These are phyloP conservation scores for Saposhnikovia divaricata DNA, from an alignment of 129 eudicot species.

Conservation along the genomic window DNA sequence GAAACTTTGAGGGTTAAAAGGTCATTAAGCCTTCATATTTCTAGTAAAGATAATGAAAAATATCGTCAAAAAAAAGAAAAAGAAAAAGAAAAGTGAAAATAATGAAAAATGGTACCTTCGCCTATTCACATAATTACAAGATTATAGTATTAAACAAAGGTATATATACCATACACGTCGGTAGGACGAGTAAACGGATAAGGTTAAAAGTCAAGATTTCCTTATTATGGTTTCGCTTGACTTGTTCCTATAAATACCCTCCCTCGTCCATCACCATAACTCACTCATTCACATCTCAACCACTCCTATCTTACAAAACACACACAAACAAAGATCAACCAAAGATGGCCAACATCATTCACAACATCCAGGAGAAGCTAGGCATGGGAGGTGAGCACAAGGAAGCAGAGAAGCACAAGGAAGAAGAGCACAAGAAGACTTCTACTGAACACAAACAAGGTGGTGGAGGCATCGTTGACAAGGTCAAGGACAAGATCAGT, in stretches of 20 bases:
- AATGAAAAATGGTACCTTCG: too few species aligned
- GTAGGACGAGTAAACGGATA: background rate
- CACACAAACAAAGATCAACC: background rate
- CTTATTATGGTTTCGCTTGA: background rate
- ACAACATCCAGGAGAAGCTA: constrained; percentile 17
- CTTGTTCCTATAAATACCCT: background rate
- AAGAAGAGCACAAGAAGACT: background rate
- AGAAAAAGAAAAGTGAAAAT: too few species aligned
- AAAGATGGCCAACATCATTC: constrained; percentile 17
- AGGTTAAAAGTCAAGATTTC: background rate
- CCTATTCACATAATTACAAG: too few species aligned
- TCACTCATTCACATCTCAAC: constrained; percentile 4
- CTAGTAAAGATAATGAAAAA: too few species aligned
- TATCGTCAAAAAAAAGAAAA: too few species aligned
- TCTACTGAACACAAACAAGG: background rate
- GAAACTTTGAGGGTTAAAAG: too few species aligned
- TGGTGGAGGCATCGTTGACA: background rate
- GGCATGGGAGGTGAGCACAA: constrained; percentile 14
- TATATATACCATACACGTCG: background rate
- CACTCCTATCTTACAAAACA: background rate
- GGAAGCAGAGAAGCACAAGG: background rate
- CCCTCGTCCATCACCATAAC: background rate
- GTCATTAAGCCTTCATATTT: too few species aligned
- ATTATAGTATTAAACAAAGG: too few species aligned
- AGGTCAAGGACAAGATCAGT: constrained; percentile 5